Base-by-base conservation (phyloP, 1,139 yeast genomes). In the Pneumocystis jirovecii region DNA sequence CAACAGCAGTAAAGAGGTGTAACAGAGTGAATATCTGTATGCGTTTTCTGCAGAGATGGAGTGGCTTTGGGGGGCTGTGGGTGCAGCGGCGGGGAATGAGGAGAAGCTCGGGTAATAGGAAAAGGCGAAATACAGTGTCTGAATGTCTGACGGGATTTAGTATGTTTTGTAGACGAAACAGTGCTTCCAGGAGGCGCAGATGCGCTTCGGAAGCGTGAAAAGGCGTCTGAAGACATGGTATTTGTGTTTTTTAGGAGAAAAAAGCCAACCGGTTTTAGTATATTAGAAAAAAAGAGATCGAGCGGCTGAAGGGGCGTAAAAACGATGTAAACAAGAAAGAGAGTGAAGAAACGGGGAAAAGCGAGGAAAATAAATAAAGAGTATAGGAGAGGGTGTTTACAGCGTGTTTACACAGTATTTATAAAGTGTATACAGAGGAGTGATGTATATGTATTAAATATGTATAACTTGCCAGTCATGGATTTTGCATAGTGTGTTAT, bases 151-250 rank as follows among this genome's bases (percentile, higher is more conserved):
- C 34, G 34, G 37, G 40, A 64, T n/a, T 63, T 64, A n/a, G 65
- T 63, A n/a, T 65, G 65, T 17, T 7, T 62, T 29, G 61, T 61
- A 12, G 61, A 50, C n/a, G 67, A 61, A 15, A 5, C 61, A 10
- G 17, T 10, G 1, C 34, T 29, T 19, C 31, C 57, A 21, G 29
- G 10, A 15, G 57, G 17, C 17, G 50, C 59, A n/a, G 67, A 65
- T 42, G 67, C 65, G 1, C 57, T 65, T 44, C 35, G 60, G 19
- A 82, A 84, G 75, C 84, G 89, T 73, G 90, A 85, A 76, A 82
- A 82, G 77, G 89, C 89, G 68, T 81, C 81, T 71, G 90, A 85
- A 78, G 86, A 85, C 76, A 76, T 75, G 71, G 62, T 85, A 82
- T 42, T 25, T 12, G 17, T 50, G 21, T 50, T 50, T 3, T 40